Conservation (phyloP, 129 eudicot species). For the Tanacetum coccineum region DNA sequence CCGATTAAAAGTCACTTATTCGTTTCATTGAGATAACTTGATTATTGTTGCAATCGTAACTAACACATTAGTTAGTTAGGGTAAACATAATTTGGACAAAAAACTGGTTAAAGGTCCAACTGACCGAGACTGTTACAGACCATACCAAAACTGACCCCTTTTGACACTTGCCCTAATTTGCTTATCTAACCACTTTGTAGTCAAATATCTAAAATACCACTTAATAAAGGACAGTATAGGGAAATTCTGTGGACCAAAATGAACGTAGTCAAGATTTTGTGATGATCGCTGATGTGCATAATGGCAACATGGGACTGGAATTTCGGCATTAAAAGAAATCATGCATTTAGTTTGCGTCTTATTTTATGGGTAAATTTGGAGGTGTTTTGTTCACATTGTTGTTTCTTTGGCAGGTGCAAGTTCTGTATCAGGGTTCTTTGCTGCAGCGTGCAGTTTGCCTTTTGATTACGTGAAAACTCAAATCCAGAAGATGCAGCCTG, state of each 20-base stretch:
- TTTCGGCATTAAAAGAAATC: not conserved
- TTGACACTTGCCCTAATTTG: not conserved
- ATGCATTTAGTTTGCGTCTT: not conserved
- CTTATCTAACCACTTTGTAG: not conserved
- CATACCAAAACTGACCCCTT: not conserved
- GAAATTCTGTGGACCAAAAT: not conserved
- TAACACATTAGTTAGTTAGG: not conserved
- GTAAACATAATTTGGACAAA: not conserved
- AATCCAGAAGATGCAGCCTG: slow-evolving; percentile 94
- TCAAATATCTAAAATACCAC: not conserved
- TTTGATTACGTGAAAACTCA: slow-evolving; percentile 90
- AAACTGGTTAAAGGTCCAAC: not conserved
- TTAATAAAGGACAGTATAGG: not conserved
- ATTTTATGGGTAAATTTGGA: not conserved
- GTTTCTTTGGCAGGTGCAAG: slow-evolving; percentile 63
- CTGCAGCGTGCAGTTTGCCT: slow-evolving; percentile 91
- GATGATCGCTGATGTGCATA: not conserved
- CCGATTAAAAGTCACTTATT: not conserved
- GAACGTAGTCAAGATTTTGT: not conserved
- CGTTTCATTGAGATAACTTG: too few relatives aligned
- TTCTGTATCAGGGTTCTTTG: slow-evolving; percentile 81
- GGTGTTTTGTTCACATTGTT: not conserved
- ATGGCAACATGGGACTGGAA: not conserved
- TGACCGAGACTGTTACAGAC: too few relatives aligned
- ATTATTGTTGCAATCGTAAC: not conserved